phyloP scores from a whole-genome alignment of 2,329 filamentous ascomycete genomes.

The Colletotrichum tofieldiae region DNA sequence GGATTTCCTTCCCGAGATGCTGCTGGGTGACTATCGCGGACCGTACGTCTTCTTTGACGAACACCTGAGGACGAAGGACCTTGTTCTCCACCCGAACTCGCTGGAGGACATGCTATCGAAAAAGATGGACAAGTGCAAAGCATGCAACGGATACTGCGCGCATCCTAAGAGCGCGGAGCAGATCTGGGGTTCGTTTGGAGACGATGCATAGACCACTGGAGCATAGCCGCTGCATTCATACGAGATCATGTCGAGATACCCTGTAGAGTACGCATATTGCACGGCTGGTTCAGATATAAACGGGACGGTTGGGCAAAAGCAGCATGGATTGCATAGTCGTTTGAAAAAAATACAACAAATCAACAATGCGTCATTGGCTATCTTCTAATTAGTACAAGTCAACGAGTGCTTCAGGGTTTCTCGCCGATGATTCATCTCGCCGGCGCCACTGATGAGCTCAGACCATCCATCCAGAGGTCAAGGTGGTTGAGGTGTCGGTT shows the following conservation, averaged over 20 bases:
- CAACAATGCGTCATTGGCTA: neutral
- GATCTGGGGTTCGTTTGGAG: constrained; percentile 15
- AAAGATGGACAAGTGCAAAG: constrained; percentile 41
- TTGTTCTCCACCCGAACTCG: constrained; percentile 39
- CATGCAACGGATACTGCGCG: constrained; percentile 39
- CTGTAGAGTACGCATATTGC: constrained; percentile 17
- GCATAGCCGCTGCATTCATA: constrained; percentile 8
- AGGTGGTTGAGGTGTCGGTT: neutral
- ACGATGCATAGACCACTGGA: constrained; percentile 14
- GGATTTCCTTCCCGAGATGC: constrained; percentile 33
- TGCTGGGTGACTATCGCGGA: constrained; percentile 37
- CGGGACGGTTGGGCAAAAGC: constrained; percentile 1
- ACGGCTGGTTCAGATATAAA: constrained; percentile 10
- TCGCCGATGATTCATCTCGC: constrained; percentile 36
- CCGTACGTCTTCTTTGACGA: constrained; percentile 42
- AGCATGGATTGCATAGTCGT: constrained; percentile 1
- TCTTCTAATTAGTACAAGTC: neutral
- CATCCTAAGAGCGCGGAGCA: constrained; percentile 33
- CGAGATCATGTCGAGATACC: constrained; percentile 38
- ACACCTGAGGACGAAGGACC: constrained; percentile 46
- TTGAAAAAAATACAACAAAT: neutral
- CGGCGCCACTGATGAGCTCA: neutral
- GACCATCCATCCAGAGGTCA: neutral
- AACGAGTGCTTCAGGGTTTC: neutral
- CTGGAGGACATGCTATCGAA: constrained; percentile 40